Evolutionary conservation across 2,329 filamentous ascomycete species (phyloP).

Genomic region (Pseudogymnoascus sp.): DNA sequence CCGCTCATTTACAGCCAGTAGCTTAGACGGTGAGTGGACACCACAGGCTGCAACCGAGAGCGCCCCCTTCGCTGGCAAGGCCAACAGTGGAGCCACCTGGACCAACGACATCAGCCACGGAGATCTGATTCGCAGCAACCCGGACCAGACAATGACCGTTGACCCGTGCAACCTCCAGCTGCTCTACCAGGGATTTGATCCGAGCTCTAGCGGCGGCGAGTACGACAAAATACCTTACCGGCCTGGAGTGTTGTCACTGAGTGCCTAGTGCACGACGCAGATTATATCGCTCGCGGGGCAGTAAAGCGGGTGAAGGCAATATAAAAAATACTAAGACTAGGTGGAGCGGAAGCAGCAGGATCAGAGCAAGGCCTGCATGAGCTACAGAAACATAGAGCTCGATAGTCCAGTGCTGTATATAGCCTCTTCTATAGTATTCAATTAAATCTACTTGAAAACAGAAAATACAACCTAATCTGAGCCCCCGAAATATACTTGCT

Average conservation of each 20-base stretch:
- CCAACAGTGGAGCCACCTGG: constrained; percentile 58
- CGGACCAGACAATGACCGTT: constrained; percentile 56
- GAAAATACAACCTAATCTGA: too few species aligned
- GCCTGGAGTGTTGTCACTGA: constrained; percentile 32
- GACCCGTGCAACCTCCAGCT: constrained; percentile 59
- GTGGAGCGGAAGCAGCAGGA: too few species aligned
- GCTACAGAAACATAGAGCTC: too few species aligned
- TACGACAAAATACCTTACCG: constrained; percentile 35
- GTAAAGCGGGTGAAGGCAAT: too few species aligned
- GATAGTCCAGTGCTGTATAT: too few species aligned
- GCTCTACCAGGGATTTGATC: constrained; percentile 53
- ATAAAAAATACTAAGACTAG: too few species aligned
- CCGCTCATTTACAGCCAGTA: constrained; percentile 57
- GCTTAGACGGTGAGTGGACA: constrained; percentile 51
- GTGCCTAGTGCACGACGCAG: too few species aligned
- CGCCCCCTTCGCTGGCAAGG: constrained; percentile 56
- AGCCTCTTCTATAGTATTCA: too few species aligned
- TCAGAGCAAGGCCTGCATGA: too few species aligned
- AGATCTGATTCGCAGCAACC: constrained; percentile 48
- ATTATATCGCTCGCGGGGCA: too few species aligned
- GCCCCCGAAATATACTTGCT: too few species aligned
- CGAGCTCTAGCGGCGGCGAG: constrained; percentile 32
- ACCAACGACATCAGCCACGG: constrained; percentile 62
- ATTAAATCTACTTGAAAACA: too few species aligned
- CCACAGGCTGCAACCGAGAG: constrained; percentile 47